These are phyloP conservation scores for Fagopyrum esculentum DNA, from an alignment of 148 eudicot species.

Conservation along the genomic window DNA sequence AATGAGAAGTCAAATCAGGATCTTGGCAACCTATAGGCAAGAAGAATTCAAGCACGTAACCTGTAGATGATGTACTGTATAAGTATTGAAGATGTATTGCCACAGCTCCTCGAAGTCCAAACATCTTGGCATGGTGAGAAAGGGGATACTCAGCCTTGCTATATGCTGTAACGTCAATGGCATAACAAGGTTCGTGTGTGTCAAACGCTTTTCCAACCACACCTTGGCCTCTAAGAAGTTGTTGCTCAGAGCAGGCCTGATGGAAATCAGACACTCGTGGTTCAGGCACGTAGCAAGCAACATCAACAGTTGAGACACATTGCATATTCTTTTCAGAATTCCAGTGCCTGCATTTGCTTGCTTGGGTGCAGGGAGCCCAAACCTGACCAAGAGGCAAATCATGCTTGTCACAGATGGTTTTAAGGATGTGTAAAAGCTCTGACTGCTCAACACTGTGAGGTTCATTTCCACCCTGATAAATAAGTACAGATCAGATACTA, in stretches of 20 bases:
- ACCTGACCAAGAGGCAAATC: constrained; percentile 64
- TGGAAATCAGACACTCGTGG: constrained; percentile 52
- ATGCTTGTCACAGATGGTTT: constrained; percentile 40
- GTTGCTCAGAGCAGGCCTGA: constrained; percentile 73
- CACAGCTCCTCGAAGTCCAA: constrained; percentile 48
- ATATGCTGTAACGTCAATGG: constrained; percentile 51
- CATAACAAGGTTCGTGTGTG: constrained; percentile 63
- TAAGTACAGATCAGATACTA: neutral
- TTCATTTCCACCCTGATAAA: constrained; percentile 40
- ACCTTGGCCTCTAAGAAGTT: constrained; percentile 56
- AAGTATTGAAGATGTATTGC: constrained; percentile 42
- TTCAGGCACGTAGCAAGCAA: constrained; percentile 67
- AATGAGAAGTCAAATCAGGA: constrained; percentile 27
- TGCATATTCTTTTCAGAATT: constrained; percentile 27
- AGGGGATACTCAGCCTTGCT: constrained; percentile 70
- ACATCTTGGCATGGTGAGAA: constrained; percentile 67
- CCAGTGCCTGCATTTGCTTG: constrained; percentile 36
- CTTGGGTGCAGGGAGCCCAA: constrained; percentile 59
- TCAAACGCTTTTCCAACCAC: constrained; percentile 66
- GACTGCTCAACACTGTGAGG: constrained; percentile 26
- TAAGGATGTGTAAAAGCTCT: constrained; percentile 37
- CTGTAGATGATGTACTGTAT: constrained; percentile 12
- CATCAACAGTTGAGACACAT: constrained; percentile 57
- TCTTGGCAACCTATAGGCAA: constrained; percentile 49
- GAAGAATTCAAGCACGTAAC: constrained; percentile 72